phyloP scores from a whole-genome alignment of 768 basidiomycete species.

The Crassisporium funariophilum region DNA sequence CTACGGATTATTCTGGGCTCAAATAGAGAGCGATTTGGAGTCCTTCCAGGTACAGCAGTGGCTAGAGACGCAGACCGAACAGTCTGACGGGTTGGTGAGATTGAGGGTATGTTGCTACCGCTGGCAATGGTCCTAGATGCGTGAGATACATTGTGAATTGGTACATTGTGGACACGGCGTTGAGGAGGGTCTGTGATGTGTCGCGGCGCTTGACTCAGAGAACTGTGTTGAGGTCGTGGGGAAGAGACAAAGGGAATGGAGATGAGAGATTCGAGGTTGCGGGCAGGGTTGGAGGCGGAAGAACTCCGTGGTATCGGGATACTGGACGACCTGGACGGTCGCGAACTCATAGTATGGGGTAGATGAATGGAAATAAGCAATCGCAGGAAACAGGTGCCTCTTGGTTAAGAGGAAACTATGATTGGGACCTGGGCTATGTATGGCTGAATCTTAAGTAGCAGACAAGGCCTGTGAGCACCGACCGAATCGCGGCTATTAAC shows the following conservation, averaged over 20 bases:
- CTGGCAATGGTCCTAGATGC: slow-evolving; percentile 21
- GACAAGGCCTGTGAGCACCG: no score
- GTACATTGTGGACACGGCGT: no score
- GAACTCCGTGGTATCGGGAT: slow-evolving; percentile 65
- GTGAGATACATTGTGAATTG: no score
- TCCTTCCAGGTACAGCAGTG: slow-evolving; percentile 31
- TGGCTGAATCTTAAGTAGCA: no score
- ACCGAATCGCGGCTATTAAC: no score
- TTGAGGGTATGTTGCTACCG: slow-evolving; percentile 32
- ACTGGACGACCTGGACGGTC: slow-evolving; percentile 64
- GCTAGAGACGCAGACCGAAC: slow-evolving; percentile 32
- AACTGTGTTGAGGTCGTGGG: slow-evolving; percentile 39
- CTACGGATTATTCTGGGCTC: slow-evolving; percentile 75
- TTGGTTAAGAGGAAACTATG: no score
- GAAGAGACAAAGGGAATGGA: slow-evolving; percentile 57
- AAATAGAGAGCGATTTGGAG: slow-evolving; percentile 35
- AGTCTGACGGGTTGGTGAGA: slow-evolving; percentile 48
- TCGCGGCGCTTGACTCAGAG: slow-evolving; percentile 28
- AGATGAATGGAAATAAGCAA: background rate
- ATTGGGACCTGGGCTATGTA: no score
- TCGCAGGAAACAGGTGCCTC: slow-evolving; percentile 4
- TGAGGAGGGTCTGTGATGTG: slow-evolving; percentile 35
- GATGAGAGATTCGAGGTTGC: slow-evolving; percentile 67
- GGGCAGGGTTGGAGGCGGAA: slow-evolving; percentile 46
- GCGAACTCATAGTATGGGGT: slow-evolving; percentile 28